These are phyloP conservation scores for Globisporangium echinulatum DNA, from an alignment of 352 stramenopile species.

Conservation along the genomic window DNA sequence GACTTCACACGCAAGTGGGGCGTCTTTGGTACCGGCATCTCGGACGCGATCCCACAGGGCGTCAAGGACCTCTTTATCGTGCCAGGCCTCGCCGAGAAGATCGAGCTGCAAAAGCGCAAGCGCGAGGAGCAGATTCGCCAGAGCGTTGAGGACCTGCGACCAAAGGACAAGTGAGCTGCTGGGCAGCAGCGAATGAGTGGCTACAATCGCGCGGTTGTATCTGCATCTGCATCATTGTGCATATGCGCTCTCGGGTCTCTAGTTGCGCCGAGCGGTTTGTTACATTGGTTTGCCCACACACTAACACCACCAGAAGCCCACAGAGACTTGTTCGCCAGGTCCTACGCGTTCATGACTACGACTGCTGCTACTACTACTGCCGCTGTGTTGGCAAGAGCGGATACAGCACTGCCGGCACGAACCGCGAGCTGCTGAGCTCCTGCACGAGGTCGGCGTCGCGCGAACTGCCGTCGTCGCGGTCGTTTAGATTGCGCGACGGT, in stretches of 20 bases:
- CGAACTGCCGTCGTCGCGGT: constrained; percentile 8
- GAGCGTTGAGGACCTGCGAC: constrained; percentile 66
- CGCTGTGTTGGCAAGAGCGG: constrained; percentile 35
- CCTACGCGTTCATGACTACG: no score
- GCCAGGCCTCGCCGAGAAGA: constrained; percentile 59
- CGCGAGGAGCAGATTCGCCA: constrained; percentile 66
- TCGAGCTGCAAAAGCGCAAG: constrained; percentile 65
- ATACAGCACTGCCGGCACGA: constrained; percentile 55
- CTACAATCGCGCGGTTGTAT: no score
- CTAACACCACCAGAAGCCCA: no score
- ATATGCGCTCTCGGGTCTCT: no score
- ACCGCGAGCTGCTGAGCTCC: constrained; percentile 27
- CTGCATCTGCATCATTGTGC: background rate
- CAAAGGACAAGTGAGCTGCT: constrained; percentile 48
- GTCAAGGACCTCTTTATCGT: constrained; percentile 64
- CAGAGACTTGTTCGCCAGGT: no score
- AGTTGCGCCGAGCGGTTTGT: no score
- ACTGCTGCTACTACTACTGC: constrained; percentile 5
- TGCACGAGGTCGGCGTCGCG: constrained; percentile 19
- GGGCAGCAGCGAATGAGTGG: background rate
- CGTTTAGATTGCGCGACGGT: background rate
- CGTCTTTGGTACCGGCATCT: constrained; percentile 74
- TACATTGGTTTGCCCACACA: no score
- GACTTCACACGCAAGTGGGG: constrained; percentile 75
- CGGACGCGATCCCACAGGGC: constrained; percentile 56